These are phyloP conservation scores for Penicillium hordei DNA, from an alignment of 2,329 filamentous ascomycete genomes.

Conservation along the genomic window DNA sequence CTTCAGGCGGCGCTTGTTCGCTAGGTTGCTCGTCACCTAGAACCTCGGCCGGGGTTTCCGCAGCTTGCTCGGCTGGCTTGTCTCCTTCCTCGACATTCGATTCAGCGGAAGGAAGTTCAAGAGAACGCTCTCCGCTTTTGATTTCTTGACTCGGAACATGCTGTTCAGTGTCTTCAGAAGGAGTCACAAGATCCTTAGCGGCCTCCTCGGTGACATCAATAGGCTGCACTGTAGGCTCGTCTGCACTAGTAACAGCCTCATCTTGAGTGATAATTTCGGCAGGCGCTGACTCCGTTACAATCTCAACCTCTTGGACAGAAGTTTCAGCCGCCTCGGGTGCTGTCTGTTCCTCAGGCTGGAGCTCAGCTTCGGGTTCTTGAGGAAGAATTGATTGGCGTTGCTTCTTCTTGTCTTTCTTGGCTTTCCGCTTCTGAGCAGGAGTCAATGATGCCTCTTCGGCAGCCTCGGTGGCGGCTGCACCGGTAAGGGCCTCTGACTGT, in stretches of 20 bases:
- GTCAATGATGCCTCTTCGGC: not conserved
- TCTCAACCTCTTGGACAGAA: not conserved
- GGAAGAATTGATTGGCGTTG: slow-evolving; percentile 22
- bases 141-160: not conserved
- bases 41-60: not conserved
- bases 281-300: not conserved
- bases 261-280: not conserved
- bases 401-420: slow-evolving; percentile 33
- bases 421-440: slow-evolving; percentile 13
- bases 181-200: not conserved
- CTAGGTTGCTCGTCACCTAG: not conserved
- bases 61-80: not conserved
- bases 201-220: not conserved
- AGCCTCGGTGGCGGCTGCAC: not conserved
- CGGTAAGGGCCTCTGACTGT: not conserved
- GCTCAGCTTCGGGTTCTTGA: slow-evolving; percentile 6
- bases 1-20: not conserved
- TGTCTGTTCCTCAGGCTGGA: not conserved
- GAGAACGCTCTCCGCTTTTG: not conserved
- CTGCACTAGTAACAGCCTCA: not conserved
- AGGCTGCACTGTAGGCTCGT: not conserved
- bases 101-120: not conserved
- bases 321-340: not conserved
- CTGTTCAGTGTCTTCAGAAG: not conserved
- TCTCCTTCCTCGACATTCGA: not conserved